These are phyloP conservation scores for Pogostemon cablin DNA, from an alignment of 257 asterid species.

Conservation along the genomic window DNA sequence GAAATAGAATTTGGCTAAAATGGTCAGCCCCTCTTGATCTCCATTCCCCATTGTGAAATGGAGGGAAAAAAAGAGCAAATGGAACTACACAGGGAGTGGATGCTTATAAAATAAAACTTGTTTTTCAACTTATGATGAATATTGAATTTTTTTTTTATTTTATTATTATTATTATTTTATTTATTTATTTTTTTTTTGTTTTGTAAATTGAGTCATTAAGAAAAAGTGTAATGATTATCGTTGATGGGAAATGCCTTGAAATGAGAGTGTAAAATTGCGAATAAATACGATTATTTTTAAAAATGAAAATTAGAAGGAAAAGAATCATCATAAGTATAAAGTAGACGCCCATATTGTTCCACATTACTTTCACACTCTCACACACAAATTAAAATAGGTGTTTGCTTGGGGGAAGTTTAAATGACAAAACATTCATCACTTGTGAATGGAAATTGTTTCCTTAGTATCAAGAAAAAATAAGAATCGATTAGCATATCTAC, in stretches of 20 bases:
- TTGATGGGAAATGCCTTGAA: too few relatives aligned
- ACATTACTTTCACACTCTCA: not conserved
- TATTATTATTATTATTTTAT: too few relatives aligned
- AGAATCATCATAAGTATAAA: too few relatives aligned
- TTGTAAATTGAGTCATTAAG: too few relatives aligned
- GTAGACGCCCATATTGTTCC: not conserved
- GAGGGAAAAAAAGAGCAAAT: conserved; percentile 9
- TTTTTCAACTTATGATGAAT: too few relatives aligned
- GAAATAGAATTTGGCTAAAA: conserved; percentile 27
- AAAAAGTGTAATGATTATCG: too few relatives aligned
- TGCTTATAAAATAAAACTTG: not conserved
- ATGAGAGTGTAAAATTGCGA: too few relatives aligned
- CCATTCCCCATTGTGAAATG: conserved; percentile 2
- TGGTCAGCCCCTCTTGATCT: conserved; percentile 14
- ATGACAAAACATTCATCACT: not conserved
- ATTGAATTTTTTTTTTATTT: too few relatives aligned
- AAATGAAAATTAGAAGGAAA: too few relatives aligned
- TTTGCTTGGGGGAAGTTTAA: conserved; percentile 19
- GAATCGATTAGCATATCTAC: too few relatives aligned
- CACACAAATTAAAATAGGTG: not conserved
- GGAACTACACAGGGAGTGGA: not conserved
- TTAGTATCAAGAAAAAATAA: conserved; percentile 3
- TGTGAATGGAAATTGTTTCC: conserved; percentile 22
- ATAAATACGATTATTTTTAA: too few relatives aligned
- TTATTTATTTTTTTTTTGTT: too few relatives aligned